phyloP scores from a whole-genome alignment of 257 asterid species.

The Jacaranda mimosifolia region DNA sequence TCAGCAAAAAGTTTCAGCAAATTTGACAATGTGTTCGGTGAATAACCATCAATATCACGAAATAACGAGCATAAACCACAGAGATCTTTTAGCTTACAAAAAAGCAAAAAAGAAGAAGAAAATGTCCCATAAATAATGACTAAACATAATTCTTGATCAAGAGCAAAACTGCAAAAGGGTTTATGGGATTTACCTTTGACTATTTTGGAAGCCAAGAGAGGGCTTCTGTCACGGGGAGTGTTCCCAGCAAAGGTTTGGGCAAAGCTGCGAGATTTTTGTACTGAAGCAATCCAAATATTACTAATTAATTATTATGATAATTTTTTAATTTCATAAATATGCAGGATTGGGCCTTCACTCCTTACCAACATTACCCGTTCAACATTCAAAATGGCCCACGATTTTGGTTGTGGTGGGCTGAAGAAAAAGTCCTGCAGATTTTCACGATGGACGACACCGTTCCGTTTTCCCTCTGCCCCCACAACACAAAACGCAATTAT shows the following conservation, averaged over 20 bases:
- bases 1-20: neutral
- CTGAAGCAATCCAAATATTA: neutral
- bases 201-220: constrained; percentile 25
- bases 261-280: constrained; percentile 15
- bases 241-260: neutral
- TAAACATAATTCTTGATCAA: constrained; percentile 18
- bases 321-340: too few species aligned
- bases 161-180: neutral
- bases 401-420: too few species aligned
- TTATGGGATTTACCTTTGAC: constrained; percentile 42
- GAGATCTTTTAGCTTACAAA: neutral
- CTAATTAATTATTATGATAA: too few species aligned
- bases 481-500: too few species aligned
- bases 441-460: too few species aligned
- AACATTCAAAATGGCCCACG: too few species aligned
- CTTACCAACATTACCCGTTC: too few species aligned
- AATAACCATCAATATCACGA: constrained; percentile 14
- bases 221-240: neutral
- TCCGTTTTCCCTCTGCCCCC: too few species aligned
- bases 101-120: neutral
- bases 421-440: too few species aligned
- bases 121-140: neutral
- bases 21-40: constrained; percentile 41
- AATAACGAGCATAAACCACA: constrained; percentile 10
- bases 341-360: too few species aligned